phyloP scores from a whole-genome alignment of 129 eudicot genomes.

The Mikania micrantha region DNA sequence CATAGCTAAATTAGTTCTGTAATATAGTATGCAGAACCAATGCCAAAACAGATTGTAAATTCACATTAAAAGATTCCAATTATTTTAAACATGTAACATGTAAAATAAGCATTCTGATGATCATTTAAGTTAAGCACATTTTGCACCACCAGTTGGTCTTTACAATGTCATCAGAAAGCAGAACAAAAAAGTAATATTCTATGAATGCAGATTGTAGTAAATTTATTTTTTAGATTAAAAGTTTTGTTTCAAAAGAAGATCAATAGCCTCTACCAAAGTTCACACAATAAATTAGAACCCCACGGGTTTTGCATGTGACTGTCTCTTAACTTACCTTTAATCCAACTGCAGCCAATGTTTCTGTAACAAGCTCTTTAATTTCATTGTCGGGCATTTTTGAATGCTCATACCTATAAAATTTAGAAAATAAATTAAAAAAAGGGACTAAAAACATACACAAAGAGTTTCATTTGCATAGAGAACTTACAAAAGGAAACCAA shows the following conservation, averaged over 20 bases:
- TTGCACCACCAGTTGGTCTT: background rate
- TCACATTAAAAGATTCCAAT: background rate
- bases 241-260: background rate
- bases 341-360: constrained; percentile 93
- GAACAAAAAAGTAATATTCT: background rate
- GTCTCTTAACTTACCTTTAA: constrained; percentile 47
- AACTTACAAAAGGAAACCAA: constrained; percentile 84
- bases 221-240: background rate
- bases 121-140: background rate
- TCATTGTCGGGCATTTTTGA: constrained; percentile 76
- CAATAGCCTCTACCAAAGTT: background rate
- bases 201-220: background rate
- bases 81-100: background rate
- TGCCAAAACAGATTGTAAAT: background rate
- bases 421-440: constrained; percentile 1
- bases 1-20: background rate
- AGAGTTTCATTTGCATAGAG: background rate
- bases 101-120: background rate
- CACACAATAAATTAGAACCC: background rate
- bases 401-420: constrained; percentile 56
- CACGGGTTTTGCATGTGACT: background rate
- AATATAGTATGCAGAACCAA: background rate
- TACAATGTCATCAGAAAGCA: background rate
- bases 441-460: background rate
- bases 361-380: constrained; percentile 72